Evolutionary conservation across 2,329 filamentous ascomycete species (phyloP), one percentile per base, ranked within the genome.

Genomic region (Epichloe bromicola): DNA sequence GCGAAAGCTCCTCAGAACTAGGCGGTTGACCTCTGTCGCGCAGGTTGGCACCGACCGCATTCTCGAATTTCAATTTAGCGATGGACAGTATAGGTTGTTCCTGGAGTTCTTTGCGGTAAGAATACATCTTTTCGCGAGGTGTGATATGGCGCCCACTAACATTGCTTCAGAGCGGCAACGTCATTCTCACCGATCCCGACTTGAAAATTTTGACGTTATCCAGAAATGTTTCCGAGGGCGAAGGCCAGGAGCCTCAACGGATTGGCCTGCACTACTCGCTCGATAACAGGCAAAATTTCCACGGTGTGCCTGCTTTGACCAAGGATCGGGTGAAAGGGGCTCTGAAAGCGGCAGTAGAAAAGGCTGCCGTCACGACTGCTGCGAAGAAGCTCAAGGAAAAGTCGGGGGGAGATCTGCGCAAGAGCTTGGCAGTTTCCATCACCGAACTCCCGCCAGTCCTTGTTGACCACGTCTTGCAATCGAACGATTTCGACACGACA

Each of bases 31-130:
- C 0, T 75, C 79, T 0, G 80, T 98, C 10, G 71, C 75, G 2
- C 93, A 98, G 67, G 79, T 98, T 48, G 93, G 93, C 46, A 96
- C 90, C 2, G 93, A 98, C 66, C 80, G 93, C 49, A 86, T 98
- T 54, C 83, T 98, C 49, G 88, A 97, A 65, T 82, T 98, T 50
- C 79, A 86, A 60, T 96, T 98, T 65, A 94, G 87, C 59, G 89
- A 97, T 72, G 93, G 93, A 11, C 77, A 83, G 58, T 96, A 94
- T 64, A 78, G 85, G 41, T 67, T 98, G 20, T 96, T 88, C 64
- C 72, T 98, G 30, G 93, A 98, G 69, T 98, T 98, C 70, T 98
- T 95, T 64, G 91, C 93, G 1, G 71, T 72, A 60, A 36, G 26
- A 40, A 19, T 8, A 12, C 30, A 36, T 19, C 23, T n/a, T 6